A percentile compares a stretch with the other conserved stretches of the same genome.
Evolutionary conservation across 257 asterid genomes (phyloP).

Genomic region (Nicotiana otophora): DNA sequence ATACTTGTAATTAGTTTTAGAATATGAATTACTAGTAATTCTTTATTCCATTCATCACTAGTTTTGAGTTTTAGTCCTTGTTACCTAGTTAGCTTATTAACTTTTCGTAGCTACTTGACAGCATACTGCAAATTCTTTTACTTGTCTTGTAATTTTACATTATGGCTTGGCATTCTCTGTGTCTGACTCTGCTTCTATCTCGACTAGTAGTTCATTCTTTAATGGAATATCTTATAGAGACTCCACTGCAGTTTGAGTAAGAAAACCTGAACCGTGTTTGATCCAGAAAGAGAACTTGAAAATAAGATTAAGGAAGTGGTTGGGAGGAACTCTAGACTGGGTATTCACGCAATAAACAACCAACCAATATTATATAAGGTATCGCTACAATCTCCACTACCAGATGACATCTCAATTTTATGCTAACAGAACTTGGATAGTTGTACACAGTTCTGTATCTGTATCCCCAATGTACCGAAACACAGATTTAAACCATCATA

Average conservation of each 20-base stretch:
- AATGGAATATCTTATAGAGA: background rate
- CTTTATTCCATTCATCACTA: background rate
- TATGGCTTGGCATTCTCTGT: background rate
- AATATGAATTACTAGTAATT: background rate
- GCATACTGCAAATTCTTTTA: background rate
- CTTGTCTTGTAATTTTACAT: background rate
- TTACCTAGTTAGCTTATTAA: background rate
- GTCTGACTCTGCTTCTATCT: background rate
- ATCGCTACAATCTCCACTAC: background rate
- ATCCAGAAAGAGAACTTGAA: background rate
- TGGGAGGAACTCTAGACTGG: background rate
- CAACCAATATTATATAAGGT: background rate
- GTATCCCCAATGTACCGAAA: background rate
- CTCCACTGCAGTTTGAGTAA: background rate
- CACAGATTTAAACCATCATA: conserved; percentile 6
- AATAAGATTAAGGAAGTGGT: background rate
- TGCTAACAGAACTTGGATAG: background rate
- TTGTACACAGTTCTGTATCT: background rate
- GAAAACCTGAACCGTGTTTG: background rate
- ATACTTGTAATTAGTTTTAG: conserved; percentile 5
- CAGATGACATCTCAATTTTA: background rate
- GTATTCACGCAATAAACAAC: background rate
- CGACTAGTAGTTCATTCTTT: background rate
- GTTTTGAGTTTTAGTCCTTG: background rate
- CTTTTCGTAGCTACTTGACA: background rate